Conservation (phyloP, 129 eudicot species). For the Tagetes patula region DNA sequence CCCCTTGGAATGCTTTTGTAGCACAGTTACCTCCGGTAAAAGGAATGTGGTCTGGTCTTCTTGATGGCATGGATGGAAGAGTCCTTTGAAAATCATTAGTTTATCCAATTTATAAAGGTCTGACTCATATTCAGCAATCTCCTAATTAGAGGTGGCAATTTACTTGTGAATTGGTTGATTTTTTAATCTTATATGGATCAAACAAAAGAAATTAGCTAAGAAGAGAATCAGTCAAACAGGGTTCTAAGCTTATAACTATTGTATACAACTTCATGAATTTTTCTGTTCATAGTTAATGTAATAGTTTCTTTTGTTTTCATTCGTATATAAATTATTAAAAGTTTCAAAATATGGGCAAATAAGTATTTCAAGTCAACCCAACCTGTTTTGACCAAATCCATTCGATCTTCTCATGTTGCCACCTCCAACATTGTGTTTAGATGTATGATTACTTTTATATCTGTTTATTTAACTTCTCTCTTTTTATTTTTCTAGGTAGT, state of each 20-base stretch:
- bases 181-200: background rate
- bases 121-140: constrained; percentile 20
- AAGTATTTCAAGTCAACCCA: background rate
- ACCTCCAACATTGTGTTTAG: background rate
- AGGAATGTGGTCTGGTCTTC: constrained; percentile 95
- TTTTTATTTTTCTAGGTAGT: constrained; percentile 20
- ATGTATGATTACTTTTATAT: background rate
- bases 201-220: background rate
- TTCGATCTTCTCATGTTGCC: background rate
- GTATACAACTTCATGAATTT: background rate
- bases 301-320: background rate
- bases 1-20: constrained; percentile 98
- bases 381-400: background rate
- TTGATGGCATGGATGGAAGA: constrained; percentile 98
- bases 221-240: background rate
- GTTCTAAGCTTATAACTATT: no score
- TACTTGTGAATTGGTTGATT: background rate
- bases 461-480: background rate
- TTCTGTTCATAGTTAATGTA: background rate
- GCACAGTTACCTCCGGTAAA: constrained; percentile 88
- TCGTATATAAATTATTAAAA: background rate
- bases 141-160: background rate
- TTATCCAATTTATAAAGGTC: constrained; percentile 35
- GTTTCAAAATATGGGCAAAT: background rate
- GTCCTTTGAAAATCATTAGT: constrained; percentile 41